Evolutionary conservation across 164 flowering plant species (phyloP), one percentile per base, ranked within the genome.

Genomic region (Protea cynaroides): DNA sequence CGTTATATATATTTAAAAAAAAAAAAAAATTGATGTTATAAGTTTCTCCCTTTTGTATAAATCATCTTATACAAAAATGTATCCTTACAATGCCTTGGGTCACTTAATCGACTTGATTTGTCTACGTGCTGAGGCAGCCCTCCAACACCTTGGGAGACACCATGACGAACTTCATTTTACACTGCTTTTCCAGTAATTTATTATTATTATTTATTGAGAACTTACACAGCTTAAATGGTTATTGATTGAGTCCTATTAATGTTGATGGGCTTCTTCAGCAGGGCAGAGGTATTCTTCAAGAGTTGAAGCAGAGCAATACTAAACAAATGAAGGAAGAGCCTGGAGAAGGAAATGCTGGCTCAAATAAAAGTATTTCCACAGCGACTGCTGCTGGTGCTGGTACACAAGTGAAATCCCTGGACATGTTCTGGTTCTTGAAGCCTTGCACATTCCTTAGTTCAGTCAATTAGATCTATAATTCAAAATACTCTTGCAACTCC

Each of bases 401-500:
- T 12, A 44, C 50, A 61, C 78, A 76, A 68, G 73, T 70, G 22
- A 79, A 71, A 74, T 44, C 78, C 14, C 38, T 83, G 67, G 90
- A 86, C 61, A 68, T 88, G 25, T 80, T 84, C 62, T 85, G 94
- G 94, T 82, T 87, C 72, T 68, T 85, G 50, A 87, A 87, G 80
- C 94, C 93, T 52, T 87, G 93, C 79, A 79, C 88, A 53, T 78
- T 51, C 67, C 84, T 55, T 65, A 65, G 68, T 70, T 54, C 69
- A 62, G 44, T 19, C 14, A 49, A 64, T 22, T 50, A 23, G 29
- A 52, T 14, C 23, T 10, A 19, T 17, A 37, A n/a, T 62, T 24
- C 56, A 9, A 4, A 40, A 40, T 12, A 37, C 14, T 40, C 14
- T 40, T 40, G 8, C 14, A 8, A 4, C 40, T 37, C 9, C 9